These are phyloP conservation scores for Drechslerella dactyloides DNA, from an alignment of 2,329 filamentous ascomycete species.

Conservation along the genomic window DNA sequence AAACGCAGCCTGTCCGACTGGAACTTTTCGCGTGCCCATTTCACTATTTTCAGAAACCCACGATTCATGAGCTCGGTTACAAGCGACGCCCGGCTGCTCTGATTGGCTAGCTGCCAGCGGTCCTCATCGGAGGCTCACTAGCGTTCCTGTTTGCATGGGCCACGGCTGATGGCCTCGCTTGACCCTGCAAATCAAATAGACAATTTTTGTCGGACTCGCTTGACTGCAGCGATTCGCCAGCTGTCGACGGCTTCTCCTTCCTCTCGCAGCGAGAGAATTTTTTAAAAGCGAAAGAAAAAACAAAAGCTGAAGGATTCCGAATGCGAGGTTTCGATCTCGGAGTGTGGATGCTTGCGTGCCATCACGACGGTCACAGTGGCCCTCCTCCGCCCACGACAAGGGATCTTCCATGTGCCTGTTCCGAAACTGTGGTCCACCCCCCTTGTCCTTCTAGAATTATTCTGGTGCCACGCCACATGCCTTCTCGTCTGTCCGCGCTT, in stretches of 20 bases:
- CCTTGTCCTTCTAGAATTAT: slow-evolving; percentile 48
- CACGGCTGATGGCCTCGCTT: slow-evolving; percentile 50
- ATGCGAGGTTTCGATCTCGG: slow-evolving; percentile 8
- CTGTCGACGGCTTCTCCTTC: slow-evolving; percentile 29
- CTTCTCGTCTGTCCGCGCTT: slow-evolving; percentile 55
- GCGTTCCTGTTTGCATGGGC: slow-evolving; percentile 51
- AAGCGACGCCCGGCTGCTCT: slow-evolving; percentile 44
- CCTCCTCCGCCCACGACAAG: no score
- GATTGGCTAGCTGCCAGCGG: slow-evolving; percentile 27
- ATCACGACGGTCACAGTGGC: slow-evolving; percentile 26
- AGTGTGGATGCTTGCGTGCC: slow-evolving; percentile 38
- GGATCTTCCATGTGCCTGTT: slow-evolving; percentile 46
- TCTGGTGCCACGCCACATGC: slow-evolving; percentile 49
- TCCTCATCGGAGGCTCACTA: slow-evolving; percentile 50
- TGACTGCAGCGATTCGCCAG: slow-evolving; percentile 20
- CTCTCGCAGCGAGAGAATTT: slow-evolving; percentile 14
- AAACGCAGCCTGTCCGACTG: slow-evolving; percentile 9
- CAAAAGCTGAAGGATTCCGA: not conserved
- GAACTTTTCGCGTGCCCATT: slow-evolving; percentile 6
- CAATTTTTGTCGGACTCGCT: slow-evolving; percentile 35
- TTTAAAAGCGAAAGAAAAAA: not conserved
- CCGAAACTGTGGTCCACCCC: slow-evolving; percentile 48
- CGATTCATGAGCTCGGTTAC: slow-evolving; percentile 47
- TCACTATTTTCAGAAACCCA: slow-evolving; percentile 28
- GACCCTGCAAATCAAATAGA: slow-evolving; percentile 49